Evolutionary conservation across 441 rosid genomes (phyloP).

Genomic region (Rhodomyrtus psidioides): DNA sequence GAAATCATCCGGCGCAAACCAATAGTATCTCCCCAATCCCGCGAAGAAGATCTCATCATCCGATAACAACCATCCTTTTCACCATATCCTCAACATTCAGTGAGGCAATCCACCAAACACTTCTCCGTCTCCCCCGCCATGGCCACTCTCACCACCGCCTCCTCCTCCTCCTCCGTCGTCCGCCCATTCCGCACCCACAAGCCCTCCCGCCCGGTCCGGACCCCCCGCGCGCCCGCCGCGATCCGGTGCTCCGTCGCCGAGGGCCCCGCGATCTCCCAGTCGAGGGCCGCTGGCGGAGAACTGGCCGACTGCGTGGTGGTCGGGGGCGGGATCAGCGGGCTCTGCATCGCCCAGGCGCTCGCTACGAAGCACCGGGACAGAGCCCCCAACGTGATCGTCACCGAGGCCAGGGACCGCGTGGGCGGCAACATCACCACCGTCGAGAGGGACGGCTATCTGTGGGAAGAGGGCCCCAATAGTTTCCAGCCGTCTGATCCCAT

Average conservation of each 20-base stretch:
- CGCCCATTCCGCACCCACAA: not conserved
- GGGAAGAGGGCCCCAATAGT: constrained; percentile 99
- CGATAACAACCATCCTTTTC: not conserved
- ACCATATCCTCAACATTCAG: not conserved
- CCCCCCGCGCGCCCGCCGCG: not conserved
- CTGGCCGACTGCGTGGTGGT: constrained; percentile 67
- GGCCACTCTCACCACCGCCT: constrained; percentile 23
- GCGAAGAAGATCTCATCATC: not conserved
- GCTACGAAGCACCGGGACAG: constrained; percentile 58
- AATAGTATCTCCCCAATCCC: not conserved
- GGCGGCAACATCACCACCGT: constrained; percentile 86
- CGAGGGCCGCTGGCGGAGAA: constrained; percentile 23
- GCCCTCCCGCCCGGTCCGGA: constrained; percentile 8
- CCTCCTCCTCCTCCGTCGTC: constrained; percentile 12
- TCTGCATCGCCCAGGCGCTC: constrained; percentile 90
- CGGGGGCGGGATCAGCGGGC: constrained; percentile 91
- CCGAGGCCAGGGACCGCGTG: constrained; percentile 78
- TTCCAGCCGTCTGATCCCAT: constrained; percentile 97
- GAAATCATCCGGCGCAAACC: no score
- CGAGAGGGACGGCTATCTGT: constrained; percentile 74
- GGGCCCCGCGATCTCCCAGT: constrained; percentile 38
- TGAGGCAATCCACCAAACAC: not conserved
- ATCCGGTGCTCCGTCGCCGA: constrained; percentile 66
- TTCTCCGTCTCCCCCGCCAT: not conserved
- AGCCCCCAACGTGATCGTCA: constrained; percentile 67